A percentile compares a stretch with the other conserved stretches of the same genome.
Evolutionary conservation across 371 early-diverging fungal species (phyloP).

Genomic region (Mortierella sp.): DNA sequence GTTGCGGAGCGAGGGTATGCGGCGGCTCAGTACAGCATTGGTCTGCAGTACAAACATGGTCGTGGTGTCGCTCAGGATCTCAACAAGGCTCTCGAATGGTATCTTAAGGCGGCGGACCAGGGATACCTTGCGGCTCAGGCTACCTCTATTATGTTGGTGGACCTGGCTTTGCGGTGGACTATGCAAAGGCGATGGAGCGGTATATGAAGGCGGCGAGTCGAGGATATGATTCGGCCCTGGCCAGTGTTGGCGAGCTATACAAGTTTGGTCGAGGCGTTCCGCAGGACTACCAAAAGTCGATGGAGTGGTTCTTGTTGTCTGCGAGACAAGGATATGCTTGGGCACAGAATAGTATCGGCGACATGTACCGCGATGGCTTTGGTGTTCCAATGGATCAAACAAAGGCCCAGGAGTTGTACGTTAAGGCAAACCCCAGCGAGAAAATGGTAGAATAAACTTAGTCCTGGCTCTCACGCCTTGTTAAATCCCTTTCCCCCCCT

Average conservation of each 20-base stretch:
- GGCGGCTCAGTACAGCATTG: conserved; percentile 7
- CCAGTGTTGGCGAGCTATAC: conserved; percentile 64
- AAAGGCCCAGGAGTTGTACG: neutral
- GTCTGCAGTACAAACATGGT: neutral
- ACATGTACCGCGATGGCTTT: conserved; percentile 1
- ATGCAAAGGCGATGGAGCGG: conserved; percentile 65
- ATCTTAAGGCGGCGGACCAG: conserved; percentile 61
- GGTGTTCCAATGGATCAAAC: neutral
- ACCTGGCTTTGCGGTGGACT: conserved; percentile 65
- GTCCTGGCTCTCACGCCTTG: no score
- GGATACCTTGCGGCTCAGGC: conserved; percentile 57
- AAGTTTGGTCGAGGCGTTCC: conserved; percentile 61
- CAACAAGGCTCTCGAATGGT: conserved; percentile 46
- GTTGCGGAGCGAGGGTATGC: conserved; percentile 6
- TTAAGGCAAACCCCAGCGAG: neutral
- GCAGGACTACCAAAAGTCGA: conserved; percentile 58
- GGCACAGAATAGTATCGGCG: neutral
- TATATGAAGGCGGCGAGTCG: conserved; percentile 66
- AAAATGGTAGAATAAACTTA: neutral
- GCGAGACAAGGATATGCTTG: conserved; percentile 50
- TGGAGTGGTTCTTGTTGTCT: conserved; percentile 59
- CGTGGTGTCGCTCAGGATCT: neutral
- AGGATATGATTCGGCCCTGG: conserved; percentile 61
- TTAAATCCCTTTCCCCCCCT: no score
- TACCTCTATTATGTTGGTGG: conserved; percentile 57